Base-by-base conservation (phyloP, 2,329 filamentous ascomycete species). In the Penicillium freii region DNA sequence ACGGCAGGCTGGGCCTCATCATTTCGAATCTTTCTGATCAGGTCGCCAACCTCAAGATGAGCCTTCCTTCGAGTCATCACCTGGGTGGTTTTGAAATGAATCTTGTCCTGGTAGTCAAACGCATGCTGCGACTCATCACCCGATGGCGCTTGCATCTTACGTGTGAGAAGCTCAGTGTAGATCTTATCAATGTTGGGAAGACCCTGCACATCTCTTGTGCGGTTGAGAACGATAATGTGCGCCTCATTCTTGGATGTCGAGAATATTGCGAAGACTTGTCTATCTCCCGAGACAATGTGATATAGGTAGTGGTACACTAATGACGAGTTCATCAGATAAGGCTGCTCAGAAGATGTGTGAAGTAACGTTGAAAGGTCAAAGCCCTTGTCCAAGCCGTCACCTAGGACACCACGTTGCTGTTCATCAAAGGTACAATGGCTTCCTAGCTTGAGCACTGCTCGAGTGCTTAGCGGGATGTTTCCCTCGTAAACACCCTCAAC, bases 401-500 rank as follows among this genome's bases (percentile, higher is more conserved):
- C 94, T 9, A 99, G 84, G 2, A 97, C 92, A 65, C 93, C 95
- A 59, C 89, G 85, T 66, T 97, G 92, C 54, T 82, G 87, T 68
- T 96, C 90, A 68, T 99, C 94, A 64, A 99, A 96, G 2, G 91
- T 95, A 72, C 94, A 99, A 31, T 90, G 80, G 68, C 91, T 97
- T 42, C 94, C 95, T 1, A 99, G 80, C 65, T 94, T 90, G 10
- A 99, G 83, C 33, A 99, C 84, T 4, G 93, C 94, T 40, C 93
- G 85, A 47, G 96, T 84, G 62, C 90, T 91, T 6, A 97, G 80
- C 1, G 95, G 92, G 1, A 99, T 82, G 64, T 96, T 89, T 68
- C 89, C 93, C 77, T 99, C 95, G 69, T 99, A 99, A 15, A 99
- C 92, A 31, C 95, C 95, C 75, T 99, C 94, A 1, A 99, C 90